Evolutionary conservation across 345 rosid species (phyloP).

Genomic region (Tarenaya hassleriana): DNA sequence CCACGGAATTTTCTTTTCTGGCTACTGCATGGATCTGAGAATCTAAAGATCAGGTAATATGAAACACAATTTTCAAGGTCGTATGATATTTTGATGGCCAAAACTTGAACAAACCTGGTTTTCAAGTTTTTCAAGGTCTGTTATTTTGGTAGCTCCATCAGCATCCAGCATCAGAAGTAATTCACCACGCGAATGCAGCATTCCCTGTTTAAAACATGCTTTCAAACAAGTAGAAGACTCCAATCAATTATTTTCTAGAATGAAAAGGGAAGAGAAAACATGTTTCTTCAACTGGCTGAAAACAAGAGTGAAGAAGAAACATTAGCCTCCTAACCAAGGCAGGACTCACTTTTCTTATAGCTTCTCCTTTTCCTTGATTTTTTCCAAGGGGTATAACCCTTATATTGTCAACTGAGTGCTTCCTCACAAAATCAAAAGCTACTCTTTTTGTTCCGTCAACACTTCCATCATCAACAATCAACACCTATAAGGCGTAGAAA

Average conservation of each 20-base stretch:
- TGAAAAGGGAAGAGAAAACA: conserved; percentile 3
- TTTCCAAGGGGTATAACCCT: conserved; percentile 84
- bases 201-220: conserved; percentile 95
- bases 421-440: conserved; percentile 71
- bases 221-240: conserved; percentile 62
- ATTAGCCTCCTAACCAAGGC: conserved; percentile 14
- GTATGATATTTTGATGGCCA: not conserved
- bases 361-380: conserved; percentile 99
- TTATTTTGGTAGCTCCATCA: conserved; percentile 97
- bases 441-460: conserved; percentile 76
- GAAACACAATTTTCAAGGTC: conserved; percentile 10
- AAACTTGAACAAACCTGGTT: conserved; percentile 51
- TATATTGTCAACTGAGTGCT: conserved; percentile 63
- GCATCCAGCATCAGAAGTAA: conserved; percentile 97
- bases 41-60: conserved; percentile 31
- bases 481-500: conserved; percentile 65
- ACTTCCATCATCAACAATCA: conserved; percentile 96
- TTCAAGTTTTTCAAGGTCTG: conserved; percentile 93
- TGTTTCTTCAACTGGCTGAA: conserved; percentile 11
- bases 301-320: not conserved
- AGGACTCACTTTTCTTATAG: conserved; percentile 91
- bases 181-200: conserved; percentile 98
- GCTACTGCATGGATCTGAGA: conserved; percentile 77
- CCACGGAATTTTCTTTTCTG: conserved; percentile 38
- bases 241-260: conserved; percentile 30